Evolutionary conservation across 108 stramenopile species (phyloP), one percentile per base, ranked within the genome.

Genomic region (Nitzschia sp.): DNA sequence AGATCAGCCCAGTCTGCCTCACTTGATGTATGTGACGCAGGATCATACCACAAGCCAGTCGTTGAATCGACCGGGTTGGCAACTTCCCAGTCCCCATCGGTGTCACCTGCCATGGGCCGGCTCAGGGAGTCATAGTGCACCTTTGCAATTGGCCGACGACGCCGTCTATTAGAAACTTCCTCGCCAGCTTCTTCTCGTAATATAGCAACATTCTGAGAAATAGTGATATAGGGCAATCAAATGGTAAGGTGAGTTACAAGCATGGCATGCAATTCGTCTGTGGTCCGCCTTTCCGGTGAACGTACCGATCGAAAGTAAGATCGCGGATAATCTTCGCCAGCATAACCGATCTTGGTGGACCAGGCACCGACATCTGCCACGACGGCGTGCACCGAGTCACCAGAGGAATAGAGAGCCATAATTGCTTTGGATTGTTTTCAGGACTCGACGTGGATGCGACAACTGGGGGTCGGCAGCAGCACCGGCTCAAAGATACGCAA

Each of bases 271-370:
- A 13, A 42, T 13, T 42, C 13, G 38, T 42, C 13, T 42, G 38
- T 42, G 38, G 9, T 42, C 6, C 38, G 38, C 13, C 38, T 13
- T 13, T 13, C 13, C 38, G 13, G 38, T 13, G 58, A 56, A 70
- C 84, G 68, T 77, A 85, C 82, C 67, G 95, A 92, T 61, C 81
- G 81, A 69, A 89, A 91, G 61, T 92, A 87, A 13, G 89, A 73
- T 56, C 77, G 60, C 0, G 97, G 97, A 63, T 80, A 73, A 63
- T 98, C 97, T 67, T 97, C 94, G n/a, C 97, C 97, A 5, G 97
- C 95, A 67, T 87, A 96, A 4, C 97, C 97, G 68, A 98, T 89
- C 68, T 95, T 96, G 64, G 95, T 93, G 47, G 95, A 76, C 70
- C 87, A 92, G 0, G 84, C 83, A 13, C 97, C 97, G 58, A 97